These are phyloP conservation scores for Solanum lignicaule DNA, from an alignment of 257 asterid species.

Conservation along the genomic window DNA sequence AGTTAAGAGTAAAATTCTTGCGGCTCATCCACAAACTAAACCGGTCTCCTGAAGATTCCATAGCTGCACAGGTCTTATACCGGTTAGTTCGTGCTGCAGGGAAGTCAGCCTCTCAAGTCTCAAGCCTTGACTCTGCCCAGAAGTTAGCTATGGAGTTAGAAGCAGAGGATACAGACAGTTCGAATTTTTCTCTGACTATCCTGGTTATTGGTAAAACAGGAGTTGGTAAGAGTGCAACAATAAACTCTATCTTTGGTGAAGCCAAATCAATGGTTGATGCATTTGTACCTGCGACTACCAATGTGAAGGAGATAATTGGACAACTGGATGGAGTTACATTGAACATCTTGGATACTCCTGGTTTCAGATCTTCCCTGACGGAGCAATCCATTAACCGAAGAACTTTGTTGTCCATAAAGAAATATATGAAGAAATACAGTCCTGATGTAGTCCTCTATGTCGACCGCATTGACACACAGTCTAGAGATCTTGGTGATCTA, in stretches of 20 bases:
- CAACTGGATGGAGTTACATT: slow-evolving; percentile 40
- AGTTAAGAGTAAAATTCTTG: slow-evolving; percentile 32
- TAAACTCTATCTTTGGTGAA: slow-evolving; percentile 71
- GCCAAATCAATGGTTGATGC: slow-evolving; percentile 34
- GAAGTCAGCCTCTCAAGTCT: slow-evolving; percentile 12
- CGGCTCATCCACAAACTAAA: slow-evolving; percentile 39
- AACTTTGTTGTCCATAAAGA: slow-evolving; percentile 45
- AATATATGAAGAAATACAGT: slow-evolving; percentile 32
- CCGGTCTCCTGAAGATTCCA: slow-evolving; percentile 30
- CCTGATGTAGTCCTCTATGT: slow-evolving; percentile 74
- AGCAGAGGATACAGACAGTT: slow-evolving; percentile 19
- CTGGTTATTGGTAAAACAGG: slow-evolving; percentile 86
- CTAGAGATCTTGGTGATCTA: slow-evolving; percentile 35
- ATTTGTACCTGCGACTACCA: slow-evolving; percentile 53
- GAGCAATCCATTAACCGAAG: slow-evolving; percentile 47
- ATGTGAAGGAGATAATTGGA: slow-evolving; percentile 44
- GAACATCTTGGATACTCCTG: slow-evolving; percentile 80
- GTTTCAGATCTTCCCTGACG: slow-evolving; percentile 36
- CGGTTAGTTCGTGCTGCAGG: slow-evolving; percentile 32
- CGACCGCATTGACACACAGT: slow-evolving; percentile 57
- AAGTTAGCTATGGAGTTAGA: slow-evolving; percentile 30
- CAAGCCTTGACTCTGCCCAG: slow-evolving; percentile 22
- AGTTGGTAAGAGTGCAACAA: slow-evolving; percentile 92
- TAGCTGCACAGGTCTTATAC: slow-evolving; percentile 32
- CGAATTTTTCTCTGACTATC: slow-evolving; percentile 30